Evolutionary conservation across 257 asterid genomes (phyloP), one percentile per base, ranked within the genome.

Genomic region (Solanum bukasovii): DNA sequence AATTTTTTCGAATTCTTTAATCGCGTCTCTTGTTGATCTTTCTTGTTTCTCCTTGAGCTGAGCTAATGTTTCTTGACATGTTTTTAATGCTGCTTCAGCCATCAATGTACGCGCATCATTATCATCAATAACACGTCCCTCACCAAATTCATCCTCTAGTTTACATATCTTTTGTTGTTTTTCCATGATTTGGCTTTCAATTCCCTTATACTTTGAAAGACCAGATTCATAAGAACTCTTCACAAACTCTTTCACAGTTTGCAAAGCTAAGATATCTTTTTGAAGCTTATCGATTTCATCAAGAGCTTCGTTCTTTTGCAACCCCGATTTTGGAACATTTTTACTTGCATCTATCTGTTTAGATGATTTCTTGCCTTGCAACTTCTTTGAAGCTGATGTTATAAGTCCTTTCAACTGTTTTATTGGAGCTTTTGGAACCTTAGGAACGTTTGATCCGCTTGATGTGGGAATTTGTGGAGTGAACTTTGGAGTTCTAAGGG

Each of bases 171-270:
- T 96, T 18, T 93, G 94, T 86, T 97, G 99, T 92, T 87, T 89
- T 92, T 96, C 99, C 87, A 86, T 56, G 40, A 97, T 93, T 91
- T 95, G 94, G 87, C 92, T 97, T 90, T 97, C 99, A 8, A 97
- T 93, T 31, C 87, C 92, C 93, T 94, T 93, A 25, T 92, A 97
- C 90, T 94, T 96, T 1, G 94, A 89, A 7, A 93, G 90, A 59
- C 96, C 97, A 29, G 87, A 92, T 87, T 97, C 98, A 25, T 97
- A 96, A 9, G 99, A 95, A 92, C 96, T 95, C 91, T 94, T 97
- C 10, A 96, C 98, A 87, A 92, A 94, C 95, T 97, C 99, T 46
- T 96, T 96, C 7, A 93, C 90, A 5, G 99, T 96, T 79, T 97
- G 98, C 89, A 95, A 44, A 0, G 92, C 92, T 2, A 96, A 85